Evolutionary conservation across 2,329 filamentous ascomycete species (phyloP).

Genomic region (Colletotrichum salicis): DNA sequence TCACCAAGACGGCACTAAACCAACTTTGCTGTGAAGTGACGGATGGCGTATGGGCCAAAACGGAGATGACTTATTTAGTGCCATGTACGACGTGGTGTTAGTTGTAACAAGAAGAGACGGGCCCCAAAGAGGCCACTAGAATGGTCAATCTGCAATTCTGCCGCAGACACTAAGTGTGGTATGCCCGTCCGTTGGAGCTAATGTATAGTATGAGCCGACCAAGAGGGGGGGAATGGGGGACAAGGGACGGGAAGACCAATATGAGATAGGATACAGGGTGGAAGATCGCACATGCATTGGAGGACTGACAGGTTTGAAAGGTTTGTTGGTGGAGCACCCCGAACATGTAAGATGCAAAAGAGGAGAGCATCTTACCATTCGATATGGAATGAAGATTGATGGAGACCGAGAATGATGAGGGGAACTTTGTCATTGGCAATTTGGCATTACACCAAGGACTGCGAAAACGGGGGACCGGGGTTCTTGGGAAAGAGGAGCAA

Average conservation of each 20-base stretch:
- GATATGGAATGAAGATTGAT: conserved; percentile 12
- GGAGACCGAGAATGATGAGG: not conserved
- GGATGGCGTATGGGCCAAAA: conserved; percentile 20
- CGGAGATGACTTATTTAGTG: conserved; percentile 8
- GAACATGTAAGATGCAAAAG: not conserved
- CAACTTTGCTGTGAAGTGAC: conserved; percentile 5
- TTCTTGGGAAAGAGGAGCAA: conserved; percentile 1
- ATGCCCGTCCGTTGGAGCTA: conserved; percentile 20
- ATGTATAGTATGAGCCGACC: not conserved
- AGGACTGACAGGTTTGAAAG: not conserved
- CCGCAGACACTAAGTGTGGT: conserved; percentile 13
- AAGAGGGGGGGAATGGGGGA: not conserved
- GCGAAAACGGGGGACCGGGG: not conserved
- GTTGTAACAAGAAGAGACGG: not conserved
- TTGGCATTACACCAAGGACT: too few species aligned
- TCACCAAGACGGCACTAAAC: conserved; percentile 16
- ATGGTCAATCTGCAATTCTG: conserved; percentile 26
- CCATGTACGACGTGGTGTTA: not conserved
- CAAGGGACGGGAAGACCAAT: not conserved
- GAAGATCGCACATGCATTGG: not conserved
- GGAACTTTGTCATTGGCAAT: not conserved
- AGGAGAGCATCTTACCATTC: not conserved
- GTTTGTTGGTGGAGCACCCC: not conserved
- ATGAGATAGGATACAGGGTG: not conserved
- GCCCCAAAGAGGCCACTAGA: not conserved